Percentiles rank a stretch among this genome's conserved stretches.
These are phyloP conservation scores for Niebla homalea DNA, from an alignment of 495 filamentous ascomycete species.

Conservation along the genomic window DNA sequence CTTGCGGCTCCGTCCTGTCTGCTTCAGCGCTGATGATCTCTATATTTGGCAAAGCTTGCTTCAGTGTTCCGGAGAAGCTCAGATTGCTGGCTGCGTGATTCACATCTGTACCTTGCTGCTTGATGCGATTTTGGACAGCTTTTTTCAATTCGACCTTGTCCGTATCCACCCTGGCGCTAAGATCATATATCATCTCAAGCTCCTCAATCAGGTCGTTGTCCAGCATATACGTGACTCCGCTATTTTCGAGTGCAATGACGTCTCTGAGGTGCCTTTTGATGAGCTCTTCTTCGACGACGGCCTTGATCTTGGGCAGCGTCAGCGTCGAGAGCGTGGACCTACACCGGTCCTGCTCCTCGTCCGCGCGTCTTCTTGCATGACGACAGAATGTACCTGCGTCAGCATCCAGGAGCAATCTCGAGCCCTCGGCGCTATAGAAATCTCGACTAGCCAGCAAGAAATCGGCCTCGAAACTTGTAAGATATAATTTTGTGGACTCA, in stretches of 20 bases:
- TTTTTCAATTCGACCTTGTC: constrained; percentile 58
- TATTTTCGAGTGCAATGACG: constrained; percentile 71
- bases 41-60: constrained; percentile 13
- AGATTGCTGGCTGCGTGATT: constrained; percentile 48
- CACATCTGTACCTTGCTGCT: constrained; percentile 68
- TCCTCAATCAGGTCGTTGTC: constrained; percentile 74
- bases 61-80: constrained; percentile 28
- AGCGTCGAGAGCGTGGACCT: constrained; percentile 57
- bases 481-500: constrained; percentile 61
- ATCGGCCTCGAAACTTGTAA: constrained; percentile 66
- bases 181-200: constrained; percentile 59
- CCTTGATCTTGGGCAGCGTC: constrained; percentile 59
- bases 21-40: constrained; percentile 23
- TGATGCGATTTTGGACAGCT: constrained; percentile 57
- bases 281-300: constrained; percentile 68
- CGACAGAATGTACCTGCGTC: constrained; percentile 76
- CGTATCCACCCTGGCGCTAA: constrained; percentile 65
- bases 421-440: constrained; percentile 70
- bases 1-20: constrained; percentile 28
- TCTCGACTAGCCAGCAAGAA: constrained; percentile 55
- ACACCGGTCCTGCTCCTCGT: constrained; percentile 72
- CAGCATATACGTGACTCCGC: constrained; percentile 77
- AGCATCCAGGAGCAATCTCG: constrained; percentile 55
- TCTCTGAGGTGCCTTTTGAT: constrained; percentile 63
- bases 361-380: constrained; percentile 57